phyloP scores from a whole-genome alignment of 306 rosid genomes.

The Cicer cuneatum region DNA sequence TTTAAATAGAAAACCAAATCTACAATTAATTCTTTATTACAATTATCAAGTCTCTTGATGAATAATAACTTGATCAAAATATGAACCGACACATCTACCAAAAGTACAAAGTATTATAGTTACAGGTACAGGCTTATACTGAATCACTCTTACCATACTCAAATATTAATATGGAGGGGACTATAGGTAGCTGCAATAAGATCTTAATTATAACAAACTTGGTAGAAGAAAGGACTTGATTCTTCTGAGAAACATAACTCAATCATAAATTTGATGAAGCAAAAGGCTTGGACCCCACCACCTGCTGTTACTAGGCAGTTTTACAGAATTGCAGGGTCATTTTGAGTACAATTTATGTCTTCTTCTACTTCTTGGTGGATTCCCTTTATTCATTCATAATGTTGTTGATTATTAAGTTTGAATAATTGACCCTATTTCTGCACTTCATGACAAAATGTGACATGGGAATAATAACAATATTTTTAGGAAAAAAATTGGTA shows the following conservation, averaged over 20 bases:
- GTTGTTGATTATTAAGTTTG: background rate
- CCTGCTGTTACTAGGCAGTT: background rate
- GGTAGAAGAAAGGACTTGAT: constrained; percentile 11
- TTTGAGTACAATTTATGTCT: background rate
- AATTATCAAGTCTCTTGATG: too few species aligned
- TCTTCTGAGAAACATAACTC: constrained; percentile 31
- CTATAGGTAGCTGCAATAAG: too few species aligned
- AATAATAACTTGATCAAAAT: too few species aligned
- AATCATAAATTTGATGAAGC: constrained; percentile 33
- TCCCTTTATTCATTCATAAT: background rate
- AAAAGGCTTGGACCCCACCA: background rate
- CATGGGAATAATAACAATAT: background rate
- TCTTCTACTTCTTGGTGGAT: background rate
- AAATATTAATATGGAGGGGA: too few species aligned
- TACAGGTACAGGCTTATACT: too few species aligned
- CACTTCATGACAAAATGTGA: background rate
- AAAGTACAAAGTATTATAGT: too few species aligned
- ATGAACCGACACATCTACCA: too few species aligned
- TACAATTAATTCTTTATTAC: too few species aligned
- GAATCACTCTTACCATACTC: too few species aligned
- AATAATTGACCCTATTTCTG: background rate
- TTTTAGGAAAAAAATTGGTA: too few species aligned
- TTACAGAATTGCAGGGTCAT: background rate
- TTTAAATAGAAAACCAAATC: too few species aligned
- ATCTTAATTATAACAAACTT: constrained; percentile 29